A percentile compares a stretch with the other conserved stretches of the same genome.
These are phyloP conservation scores for Actinomortierella ambigua DNA, from an alignment of 371 early-diverging fungal genomes.

Conservation along the genomic window DNA sequence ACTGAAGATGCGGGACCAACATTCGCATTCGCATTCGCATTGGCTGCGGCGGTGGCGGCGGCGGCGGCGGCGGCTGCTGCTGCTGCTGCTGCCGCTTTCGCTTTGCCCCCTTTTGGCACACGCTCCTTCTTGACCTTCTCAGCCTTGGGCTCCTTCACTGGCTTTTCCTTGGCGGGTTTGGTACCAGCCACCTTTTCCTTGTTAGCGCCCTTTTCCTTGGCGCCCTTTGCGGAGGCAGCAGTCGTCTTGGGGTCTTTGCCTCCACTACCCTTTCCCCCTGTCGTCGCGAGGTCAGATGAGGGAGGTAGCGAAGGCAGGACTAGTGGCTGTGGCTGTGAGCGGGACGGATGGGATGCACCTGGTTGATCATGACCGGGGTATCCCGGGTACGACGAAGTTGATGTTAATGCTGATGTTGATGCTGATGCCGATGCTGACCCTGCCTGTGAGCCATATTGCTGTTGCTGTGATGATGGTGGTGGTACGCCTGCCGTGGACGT, in stretches of 20 bases:
- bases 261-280: conserved; percentile 9
- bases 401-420: not conserved
- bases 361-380: not conserved
- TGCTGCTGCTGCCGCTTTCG: not conserved
- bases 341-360: too few relatives aligned
- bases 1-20: too few relatives aligned
- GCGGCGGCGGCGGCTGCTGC: not conserved
- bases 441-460: too few relatives aligned
- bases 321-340: conserved; percentile 1
- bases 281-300: conserved; percentile 11
- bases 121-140: conserved; percentile 15
- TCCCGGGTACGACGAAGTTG: not conserved
- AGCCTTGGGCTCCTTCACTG: conserved; percentile 18
- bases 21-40: too few relatives aligned
- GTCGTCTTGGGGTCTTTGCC: conserved; percentile 23
- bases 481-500: too few relatives aligned
- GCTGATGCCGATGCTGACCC: not conserved
- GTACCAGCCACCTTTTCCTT: conserved; percentile 3
- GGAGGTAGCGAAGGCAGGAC: not conserved
- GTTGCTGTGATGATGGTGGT: too few relatives aligned
- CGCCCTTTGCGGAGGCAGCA: too few relatives aligned
- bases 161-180: conserved; percentile 20
- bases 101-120: not conserved
- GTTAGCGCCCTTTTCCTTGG: conserved; percentile 12
- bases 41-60: too few relatives aligned